phyloP scores from a whole-genome alignment of 176 grass and related monocot species.

The Zoysia pacifica region DNA sequence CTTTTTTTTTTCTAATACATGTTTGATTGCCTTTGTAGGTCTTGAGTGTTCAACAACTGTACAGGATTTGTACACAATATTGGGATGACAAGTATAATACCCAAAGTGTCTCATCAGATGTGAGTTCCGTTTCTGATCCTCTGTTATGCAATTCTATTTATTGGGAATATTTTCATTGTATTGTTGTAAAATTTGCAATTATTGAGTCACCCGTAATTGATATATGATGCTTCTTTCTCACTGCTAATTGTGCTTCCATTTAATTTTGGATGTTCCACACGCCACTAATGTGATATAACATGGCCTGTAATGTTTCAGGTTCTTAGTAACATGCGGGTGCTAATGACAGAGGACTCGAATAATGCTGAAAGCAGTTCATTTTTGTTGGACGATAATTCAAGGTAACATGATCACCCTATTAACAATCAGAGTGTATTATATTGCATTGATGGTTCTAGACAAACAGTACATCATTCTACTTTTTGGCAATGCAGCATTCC shows the following conservation, averaged over 20 bases:
- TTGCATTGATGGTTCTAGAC: neutral
- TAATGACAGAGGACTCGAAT: constrained; percentile 94
- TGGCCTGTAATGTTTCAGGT: constrained; percentile 52
- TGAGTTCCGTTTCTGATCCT: constrained; percentile 50
- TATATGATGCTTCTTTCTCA: neutral
- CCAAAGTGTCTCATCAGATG: constrained; percentile 86
- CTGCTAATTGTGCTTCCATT: constrained; percentile 10
- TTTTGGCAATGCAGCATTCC: constrained; percentile 73
- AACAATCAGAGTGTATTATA: neutral
- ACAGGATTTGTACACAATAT: constrained; percentile 96
- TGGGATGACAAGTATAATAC: constrained; percentile 99
- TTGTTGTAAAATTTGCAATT: neutral
- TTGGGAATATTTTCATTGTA: neutral
- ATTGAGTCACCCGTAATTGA: neutral
- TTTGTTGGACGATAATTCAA: constrained; percentile 92
- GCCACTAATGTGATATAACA: neutral
- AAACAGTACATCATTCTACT: constrained; percentile 6
- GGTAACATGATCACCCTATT: constrained; percentile 36
- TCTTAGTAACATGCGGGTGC: constrained; percentile 82
- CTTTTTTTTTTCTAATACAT: constrained; percentile 18
- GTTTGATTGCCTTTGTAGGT: constrained; percentile 49
- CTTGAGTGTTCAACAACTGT: constrained; percentile 86
- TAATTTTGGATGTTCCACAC: neutral
- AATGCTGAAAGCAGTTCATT: constrained; percentile 79
- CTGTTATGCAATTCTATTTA: constrained; percentile 7